phyloP scores from a whole-genome alignment of 2,329 filamentous ascomycete genomes.

The Fusarium coicis region DNA sequence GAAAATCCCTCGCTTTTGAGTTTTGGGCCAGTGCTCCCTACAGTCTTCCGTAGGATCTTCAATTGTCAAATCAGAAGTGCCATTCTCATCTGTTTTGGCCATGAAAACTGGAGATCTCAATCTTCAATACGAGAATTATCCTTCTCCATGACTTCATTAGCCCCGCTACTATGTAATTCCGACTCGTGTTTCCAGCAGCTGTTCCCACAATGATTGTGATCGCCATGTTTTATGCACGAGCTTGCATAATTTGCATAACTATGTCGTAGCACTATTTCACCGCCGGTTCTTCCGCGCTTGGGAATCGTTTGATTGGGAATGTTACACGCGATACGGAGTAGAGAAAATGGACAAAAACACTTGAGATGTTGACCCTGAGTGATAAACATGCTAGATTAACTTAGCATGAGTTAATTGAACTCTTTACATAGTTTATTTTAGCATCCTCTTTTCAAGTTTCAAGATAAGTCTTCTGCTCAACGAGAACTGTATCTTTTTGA shows the following conservation, averaged over 20 bases:
- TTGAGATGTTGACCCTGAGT: background rate
- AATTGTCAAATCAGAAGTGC: background rate
- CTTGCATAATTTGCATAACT: background rate
- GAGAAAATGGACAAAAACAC: background rate
- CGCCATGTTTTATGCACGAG: background rate
- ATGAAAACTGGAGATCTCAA: conserved; percentile 6
- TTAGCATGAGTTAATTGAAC: background rate
- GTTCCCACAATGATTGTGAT: conserved; percentile 9
- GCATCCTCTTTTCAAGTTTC: background rate
- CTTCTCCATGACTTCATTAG: conserved; percentile 3
- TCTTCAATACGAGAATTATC: conserved; percentile 22
- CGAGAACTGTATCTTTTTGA: background rate
- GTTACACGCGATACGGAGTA: background rate
- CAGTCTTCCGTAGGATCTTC: no score
- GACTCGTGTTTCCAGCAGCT: background rate
- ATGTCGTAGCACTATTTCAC: background rate
- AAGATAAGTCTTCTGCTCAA: background rate
- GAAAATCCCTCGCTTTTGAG: no score
- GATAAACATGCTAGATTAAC: accelerated
- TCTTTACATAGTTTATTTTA: background rate
- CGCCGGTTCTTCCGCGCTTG: background rate
- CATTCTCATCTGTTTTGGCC: background rate
- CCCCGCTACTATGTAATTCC: background rate
- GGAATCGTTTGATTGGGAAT: background rate
- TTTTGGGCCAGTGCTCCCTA: no score